phyloP scores from a whole-genome alignment of 2,329 filamentous ascomycete species.

The Pseudocercospora pini-densiflorae region DNA sequence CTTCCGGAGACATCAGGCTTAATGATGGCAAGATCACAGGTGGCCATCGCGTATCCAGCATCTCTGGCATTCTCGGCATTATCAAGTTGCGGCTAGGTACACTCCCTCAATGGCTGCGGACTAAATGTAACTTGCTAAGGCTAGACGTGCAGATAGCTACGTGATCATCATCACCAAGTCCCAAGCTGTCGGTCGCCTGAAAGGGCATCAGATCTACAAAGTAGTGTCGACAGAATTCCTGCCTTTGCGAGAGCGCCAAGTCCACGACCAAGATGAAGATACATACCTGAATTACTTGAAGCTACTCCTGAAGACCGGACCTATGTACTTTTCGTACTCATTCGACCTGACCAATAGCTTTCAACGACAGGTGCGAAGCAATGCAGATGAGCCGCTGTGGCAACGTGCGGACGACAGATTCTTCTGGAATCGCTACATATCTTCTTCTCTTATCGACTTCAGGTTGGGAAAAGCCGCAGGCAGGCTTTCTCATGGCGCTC shows the following conservation, averaged over 20 bases:
- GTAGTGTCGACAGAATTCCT: constrained; percentile 89
- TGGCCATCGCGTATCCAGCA: constrained; percentile 86
- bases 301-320: constrained; percentile 77
- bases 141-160: constrained; percentile 77
- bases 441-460: constrained; percentile 90
- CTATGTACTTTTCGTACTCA: constrained; percentile 98
- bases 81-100: constrained; percentile 90
- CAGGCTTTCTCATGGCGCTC: constrained; percentile 68
- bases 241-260: constrained; percentile 86
- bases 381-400: constrained; percentile 79
- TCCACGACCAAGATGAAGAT: constrained; percentile 94
- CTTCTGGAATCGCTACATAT: constrained; percentile 97
- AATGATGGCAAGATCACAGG: constrained; percentile 77
- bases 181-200: constrained; percentile 84
- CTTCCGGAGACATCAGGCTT: constrained; percentile 86
- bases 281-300: constrained; percentile 84
- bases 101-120: constrained; percentile 24
- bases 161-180: constrained; percentile 96
- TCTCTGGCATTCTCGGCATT: constrained; percentile 91
- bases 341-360: constrained; percentile 96
- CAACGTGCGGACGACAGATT: constrained; percentile 93
- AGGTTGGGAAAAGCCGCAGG: constrained; percentile 64
- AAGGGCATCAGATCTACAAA: constrained; percentile 96
- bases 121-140: constrained; percentile 17
- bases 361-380: constrained; percentile 83